These are phyloP conservation scores for Xylaria polymorpha DNA, from an alignment of 2,329 filamentous ascomycete genomes.

Conservation along the genomic window DNA sequence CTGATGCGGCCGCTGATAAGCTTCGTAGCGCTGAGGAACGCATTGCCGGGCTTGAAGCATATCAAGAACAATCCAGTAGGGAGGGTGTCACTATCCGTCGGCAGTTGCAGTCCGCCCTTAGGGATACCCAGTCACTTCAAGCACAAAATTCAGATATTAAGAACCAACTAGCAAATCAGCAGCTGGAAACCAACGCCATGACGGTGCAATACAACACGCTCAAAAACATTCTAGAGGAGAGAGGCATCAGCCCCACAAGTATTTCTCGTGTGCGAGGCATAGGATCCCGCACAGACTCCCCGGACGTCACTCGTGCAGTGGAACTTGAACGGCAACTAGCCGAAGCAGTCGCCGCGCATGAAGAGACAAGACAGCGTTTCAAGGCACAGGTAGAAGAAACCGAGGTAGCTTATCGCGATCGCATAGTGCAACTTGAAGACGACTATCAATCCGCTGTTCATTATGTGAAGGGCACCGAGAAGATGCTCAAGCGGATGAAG, in stretches of 20 bases:
- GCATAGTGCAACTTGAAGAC: constrained; percentile 91
- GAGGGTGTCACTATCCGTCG: constrained; percentile 91
- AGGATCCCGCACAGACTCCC: constrained; percentile 79
- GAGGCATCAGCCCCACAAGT: constrained; percentile 83
- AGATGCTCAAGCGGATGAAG: constrained; percentile 99
- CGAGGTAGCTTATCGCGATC: constrained; percentile 91
- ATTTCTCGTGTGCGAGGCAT: constrained; percentile 77
- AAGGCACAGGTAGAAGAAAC: constrained; percentile 85
- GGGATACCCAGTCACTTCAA: constrained; percentile 84
- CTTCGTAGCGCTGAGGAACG: constrained; percentile 93
- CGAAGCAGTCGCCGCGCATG: constrained; percentile 79
- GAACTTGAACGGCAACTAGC: constrained; percentile 92
- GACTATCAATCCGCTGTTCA: constrained; percentile 98
- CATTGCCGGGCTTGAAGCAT: constrained; percentile 94
- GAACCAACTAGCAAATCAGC: constrained; percentile 83
- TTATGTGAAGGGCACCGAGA: constrained; percentile 98
- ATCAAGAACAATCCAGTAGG: constrained; percentile 95
- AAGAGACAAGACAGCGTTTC: constrained; percentile 83
- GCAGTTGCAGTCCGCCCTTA: constrained; percentile 86
- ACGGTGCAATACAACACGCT: constrained; percentile 91
- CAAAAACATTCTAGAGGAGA: constrained; percentile 90
- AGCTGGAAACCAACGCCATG: constrained; percentile 93
- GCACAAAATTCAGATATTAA: constrained; percentile 84
- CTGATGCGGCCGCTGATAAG: constrained; percentile 87
- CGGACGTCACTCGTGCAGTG: constrained; percentile 80